Evolutionary conservation across 495 filamentous ascomycete species (phyloP).

Genomic region (Penicillium samsonianum): DNA sequence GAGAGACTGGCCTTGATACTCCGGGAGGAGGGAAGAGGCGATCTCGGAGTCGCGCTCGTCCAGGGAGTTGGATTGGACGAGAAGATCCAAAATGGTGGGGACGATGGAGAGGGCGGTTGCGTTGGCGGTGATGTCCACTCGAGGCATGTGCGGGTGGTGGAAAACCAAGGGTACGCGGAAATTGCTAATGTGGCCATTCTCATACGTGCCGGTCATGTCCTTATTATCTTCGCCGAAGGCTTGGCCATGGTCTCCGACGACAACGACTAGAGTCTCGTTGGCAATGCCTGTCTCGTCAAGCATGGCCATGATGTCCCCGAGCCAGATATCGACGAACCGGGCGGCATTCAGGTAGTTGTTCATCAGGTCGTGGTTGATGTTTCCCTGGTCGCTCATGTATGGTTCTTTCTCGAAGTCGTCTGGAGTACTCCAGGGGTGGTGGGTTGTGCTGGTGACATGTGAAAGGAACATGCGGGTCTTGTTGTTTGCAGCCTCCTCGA

Average conservation of each 20-base stretch:
- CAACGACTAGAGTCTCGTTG: slow-evolving; percentile 51
- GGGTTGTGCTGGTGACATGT: slow-evolving; percentile 49
- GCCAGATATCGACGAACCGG: slow-evolving; percentile 48
- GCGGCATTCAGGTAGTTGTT: slow-evolving; percentile 47
- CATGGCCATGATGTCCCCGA: slow-evolving; percentile 45
- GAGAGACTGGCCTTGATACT: slow-evolving; percentile 42
- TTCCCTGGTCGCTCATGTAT: slow-evolving; percentile 37
- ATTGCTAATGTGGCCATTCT: slow-evolving; percentile 50
- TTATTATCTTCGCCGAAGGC: slow-evolving; percentile 43
- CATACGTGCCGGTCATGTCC: slow-evolving; percentile 41
- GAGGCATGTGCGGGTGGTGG: slow-evolving; percentile 45
- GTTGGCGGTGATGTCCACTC: slow-evolving; percentile 41
- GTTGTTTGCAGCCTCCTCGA: slow-evolving; percentile 41
- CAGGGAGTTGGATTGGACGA: slow-evolving; percentile 44
- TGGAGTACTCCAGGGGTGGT: slow-evolving; percentile 47
- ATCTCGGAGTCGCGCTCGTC: slow-evolving; percentile 33
- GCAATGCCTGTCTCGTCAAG: slow-evolving; percentile 50
- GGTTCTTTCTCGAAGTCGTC: slow-evolving; percentile 32
- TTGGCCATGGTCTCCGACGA: slow-evolving; percentile 50
- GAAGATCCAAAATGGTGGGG: slow-evolving; percentile 49
- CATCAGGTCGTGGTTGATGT: slow-evolving; percentile 32
- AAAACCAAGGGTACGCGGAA: slow-evolving; percentile 48
- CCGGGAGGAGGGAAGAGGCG: slow-evolving; percentile 38
- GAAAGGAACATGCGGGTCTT: slow-evolving; percentile 50
- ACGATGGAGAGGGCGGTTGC: slow-evolving; percentile 46